Base-by-base conservation (phyloP, 2,329 filamentous ascomycete species). In the Alternaria incomplexa region DNA sequence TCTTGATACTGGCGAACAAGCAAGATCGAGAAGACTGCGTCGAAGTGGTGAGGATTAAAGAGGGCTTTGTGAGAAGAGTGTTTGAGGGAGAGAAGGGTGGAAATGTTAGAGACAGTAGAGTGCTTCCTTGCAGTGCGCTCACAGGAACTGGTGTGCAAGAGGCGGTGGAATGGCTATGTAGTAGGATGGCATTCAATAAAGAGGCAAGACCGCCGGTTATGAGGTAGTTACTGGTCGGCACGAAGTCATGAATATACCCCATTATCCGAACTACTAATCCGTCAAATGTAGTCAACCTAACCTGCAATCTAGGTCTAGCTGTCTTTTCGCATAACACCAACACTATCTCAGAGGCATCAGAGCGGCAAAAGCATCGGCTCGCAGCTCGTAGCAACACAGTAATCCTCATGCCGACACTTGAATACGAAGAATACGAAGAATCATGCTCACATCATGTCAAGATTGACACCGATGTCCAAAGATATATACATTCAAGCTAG, bases 1-100 rank as follows among this genome's bases (percentile, higher is more conserved):
- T 99, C 58, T 83, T 99, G 59, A 92, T 99, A 52, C 83, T 99
- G 68, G 96, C 96, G 64, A 99, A 99, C 79, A 99, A 99, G 82
- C 96, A 99, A 83, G 96, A 99, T 79, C 85, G 95, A 2, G 96
- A 99, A 81, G 96, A 98, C 81, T 98, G 95, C 72, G 92, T 98
- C 56, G 96, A 99, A 85, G 96, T 97, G 3, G 95, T 98, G 63
- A 86, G 93, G 68, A 97, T 99, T 77, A 99, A 99, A 82, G 96
- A 99, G 80, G 96, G 95, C 0, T 85, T 98, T 58, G 94, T 99
- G 55, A 91, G 97, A 81, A 93, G 92, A 83, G 94, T 99, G 22
- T 96, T 97, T 83, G 94, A 98, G 83, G 93, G 96, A 20, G 93
- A 97, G 77, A 96, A 95, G 82, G 93, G 93, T 0, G 87, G 86